Base-by-base conservation (phyloP, 2,329 filamentous ascomycete genomes). In the Talaromyces islandicus region DNA sequence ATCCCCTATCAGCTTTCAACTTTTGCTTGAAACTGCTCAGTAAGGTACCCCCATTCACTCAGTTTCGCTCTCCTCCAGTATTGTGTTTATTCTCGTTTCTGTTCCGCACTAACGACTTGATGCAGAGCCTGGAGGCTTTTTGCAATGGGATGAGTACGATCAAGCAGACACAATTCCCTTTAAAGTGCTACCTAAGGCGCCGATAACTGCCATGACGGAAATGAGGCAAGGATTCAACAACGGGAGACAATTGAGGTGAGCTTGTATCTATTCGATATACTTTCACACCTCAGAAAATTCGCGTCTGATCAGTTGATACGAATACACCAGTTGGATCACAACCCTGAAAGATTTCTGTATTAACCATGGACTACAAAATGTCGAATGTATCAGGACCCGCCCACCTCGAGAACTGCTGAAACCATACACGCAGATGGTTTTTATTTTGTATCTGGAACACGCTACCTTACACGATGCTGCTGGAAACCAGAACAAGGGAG, bases 61-160 rank as follows among this genome's bases (percentile, higher is more conserved):
- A 24, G 3, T 21, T 10, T 24, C 4, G 5, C 21, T 4, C 17
- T n/a, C n/a, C n/a, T n/a, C n/a, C n/a, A n/a, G n/a, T n/a, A n/a
- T 21, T 46, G 6, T 10, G 17, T 19, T 46, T 21, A 3, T 3
- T 6, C 6, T 27, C 3, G 25, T 27, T 30, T 46, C 35, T 29
- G n/a, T 14, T 12, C 24, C 7, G 17, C 14, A 12, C 54, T 57
- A 25, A 57, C 12, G 14, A 25, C 21, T 7, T 14, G 35, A 9
- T 21, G 3, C 27, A 57, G 55, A 57, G 7, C 55, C 55, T 3
- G 43, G 55, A 0, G 55, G 55, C 14, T 57, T 57, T 24, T 35
- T 57, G 27, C 55, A 57, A 30, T 57, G 55, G 55, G 55, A 57
- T 25, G 55, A 57, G n/a, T 57, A 57, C 30, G 55, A 57, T 43